Conservation (phyloP, 2,329 filamentous ascomycete species). For the Aspergillus fructus region DNA sequence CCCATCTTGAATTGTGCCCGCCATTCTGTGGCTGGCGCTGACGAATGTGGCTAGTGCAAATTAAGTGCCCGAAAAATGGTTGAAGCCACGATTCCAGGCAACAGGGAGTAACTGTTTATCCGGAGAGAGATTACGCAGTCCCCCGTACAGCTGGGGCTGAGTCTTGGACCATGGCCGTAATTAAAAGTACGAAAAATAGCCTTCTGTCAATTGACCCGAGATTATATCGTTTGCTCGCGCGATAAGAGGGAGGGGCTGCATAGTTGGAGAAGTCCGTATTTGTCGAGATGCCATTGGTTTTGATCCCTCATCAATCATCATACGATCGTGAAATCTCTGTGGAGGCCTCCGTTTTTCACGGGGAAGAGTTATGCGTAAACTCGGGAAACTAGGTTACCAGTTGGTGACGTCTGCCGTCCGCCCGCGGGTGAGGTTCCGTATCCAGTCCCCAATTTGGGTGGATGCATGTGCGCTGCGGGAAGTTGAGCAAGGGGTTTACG, state of each 20-base stretch:
- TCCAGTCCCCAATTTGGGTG: neutral
- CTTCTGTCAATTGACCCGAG: neutral
- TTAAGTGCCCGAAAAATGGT: neutral
- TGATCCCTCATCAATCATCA: neutral
- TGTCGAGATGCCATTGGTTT: neutral
- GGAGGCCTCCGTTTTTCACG: neutral
- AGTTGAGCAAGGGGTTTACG: neutral
- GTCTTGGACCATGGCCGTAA: neutral
- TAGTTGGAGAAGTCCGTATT: neutral
- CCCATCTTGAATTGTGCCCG: constrained; percentile 4
- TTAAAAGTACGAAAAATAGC: neutral
- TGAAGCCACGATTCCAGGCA: neutral
- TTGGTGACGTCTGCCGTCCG: neutral
- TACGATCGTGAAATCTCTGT: constrained; percentile 1
- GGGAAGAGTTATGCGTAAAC: neutral
- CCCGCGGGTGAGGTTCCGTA: neutral
- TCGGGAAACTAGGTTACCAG: neutral
- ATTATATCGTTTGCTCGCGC: neutral
- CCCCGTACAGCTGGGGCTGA: neutral
- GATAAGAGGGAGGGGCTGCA: neutral
- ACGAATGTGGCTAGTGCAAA: constrained; percentile 9
- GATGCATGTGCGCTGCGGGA: neutral
- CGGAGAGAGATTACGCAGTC: neutral
- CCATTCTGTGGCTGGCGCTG: constrained; percentile 11
- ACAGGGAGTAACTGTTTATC: neutral